A percentile compares a stretch with the other conserved stretches of the same genome.
These are phyloP conservation scores for Glycine latifolia DNA, from an alignment of 306 rosid species.

Conservation along the genomic window DNA sequence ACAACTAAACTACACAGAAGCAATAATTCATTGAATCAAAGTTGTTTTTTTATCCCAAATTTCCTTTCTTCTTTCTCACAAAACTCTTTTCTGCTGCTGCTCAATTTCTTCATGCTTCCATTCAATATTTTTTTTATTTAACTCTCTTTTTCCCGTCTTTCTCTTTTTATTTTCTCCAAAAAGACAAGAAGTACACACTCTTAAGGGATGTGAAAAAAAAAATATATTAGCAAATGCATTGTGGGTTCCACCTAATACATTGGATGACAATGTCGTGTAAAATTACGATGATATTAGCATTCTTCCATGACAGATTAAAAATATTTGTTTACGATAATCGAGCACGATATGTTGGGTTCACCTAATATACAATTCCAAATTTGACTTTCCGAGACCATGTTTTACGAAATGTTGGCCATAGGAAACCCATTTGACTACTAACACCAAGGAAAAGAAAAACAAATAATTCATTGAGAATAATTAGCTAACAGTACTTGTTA, in stretches of 20 bases:
- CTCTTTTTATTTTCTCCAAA: neutral
- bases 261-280: slow-evolving; percentile 5
- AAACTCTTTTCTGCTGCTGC: too few relatives aligned
- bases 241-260: slow-evolving; percentile 7
- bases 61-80: too few relatives aligned
- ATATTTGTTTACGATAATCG: slow-evolving; percentile 45
- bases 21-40: too few relatives aligned
- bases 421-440: slow-evolving; percentile 39
- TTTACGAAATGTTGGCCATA: slow-evolving; percentile 39
- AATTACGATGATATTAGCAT: neutral
- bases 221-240: neutral
- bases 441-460: slow-evolving; percentile 1
- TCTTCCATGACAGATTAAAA: neutral
- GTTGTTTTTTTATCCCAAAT: too few relatives aligned
- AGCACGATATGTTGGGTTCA: slow-evolving; percentile 37
- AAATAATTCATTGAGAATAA: neutral
- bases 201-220: neutral
- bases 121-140: neutral
- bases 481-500: slow-evolving; percentile 28
- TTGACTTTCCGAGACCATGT: slow-evolving; percentile 41
- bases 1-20: too few relatives aligned
- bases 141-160: neutral
- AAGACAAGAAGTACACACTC: neutral
- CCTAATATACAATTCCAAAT: slow-evolving; percentile 15
- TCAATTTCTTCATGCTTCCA: too few relatives aligned